These are phyloP conservation scores for Marasmius sp. DNA, from an alignment of 1,284 basidiomycete genomes.

Conservation along the genomic window DNA sequence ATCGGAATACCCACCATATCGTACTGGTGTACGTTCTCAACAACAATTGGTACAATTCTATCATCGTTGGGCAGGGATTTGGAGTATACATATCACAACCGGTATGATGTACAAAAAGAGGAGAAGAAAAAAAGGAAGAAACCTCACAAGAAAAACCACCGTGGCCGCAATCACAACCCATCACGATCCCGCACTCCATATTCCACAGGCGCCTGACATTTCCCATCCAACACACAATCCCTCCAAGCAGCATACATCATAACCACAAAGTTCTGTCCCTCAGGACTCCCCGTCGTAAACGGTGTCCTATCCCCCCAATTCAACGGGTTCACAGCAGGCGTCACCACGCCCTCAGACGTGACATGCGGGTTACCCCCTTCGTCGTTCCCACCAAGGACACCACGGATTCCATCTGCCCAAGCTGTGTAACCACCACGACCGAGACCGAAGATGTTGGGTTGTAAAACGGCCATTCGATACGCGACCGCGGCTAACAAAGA, in stretches of 20 bases:
- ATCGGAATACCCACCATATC: too few relatives aligned
- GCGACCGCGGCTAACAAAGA: conserved; percentile 40
- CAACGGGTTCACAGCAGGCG: conserved; percentile 41
- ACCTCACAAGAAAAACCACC: too few relatives aligned
- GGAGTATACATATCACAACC: too few relatives aligned
- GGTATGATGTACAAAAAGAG: too few relatives aligned
- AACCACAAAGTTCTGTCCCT: conserved; percentile 41
- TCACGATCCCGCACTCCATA: too few relatives aligned
- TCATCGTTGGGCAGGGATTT: too few relatives aligned
- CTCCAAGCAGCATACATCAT: conserved; percentile 45
- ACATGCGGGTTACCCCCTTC: conserved; percentile 27
- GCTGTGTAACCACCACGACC: conserved; percentile 13
- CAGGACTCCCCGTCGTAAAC: conserved; percentile 38
- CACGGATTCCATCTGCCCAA: conserved; percentile 25
- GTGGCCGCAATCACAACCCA: too few relatives aligned
- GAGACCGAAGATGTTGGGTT: conserved; percentile 16
- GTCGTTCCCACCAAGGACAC: conserved; percentile 18
- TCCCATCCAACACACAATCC: conserved; percentile 31
- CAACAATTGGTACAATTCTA: too few relatives aligned
- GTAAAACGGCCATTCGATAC: conserved; percentile 35
- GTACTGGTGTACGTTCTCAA: too few relatives aligned
- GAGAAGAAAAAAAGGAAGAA: too few relatives aligned
- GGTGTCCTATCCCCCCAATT: conserved; percentile 34
- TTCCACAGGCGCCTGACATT: conserved; percentile 8
- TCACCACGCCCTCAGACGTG: conserved; percentile 30